Percentiles rank a stretch among this genome's conserved stretches.
phyloP scores from a whole-genome alignment of 306 rosid genomes.

The Geum urbanum region DNA sequence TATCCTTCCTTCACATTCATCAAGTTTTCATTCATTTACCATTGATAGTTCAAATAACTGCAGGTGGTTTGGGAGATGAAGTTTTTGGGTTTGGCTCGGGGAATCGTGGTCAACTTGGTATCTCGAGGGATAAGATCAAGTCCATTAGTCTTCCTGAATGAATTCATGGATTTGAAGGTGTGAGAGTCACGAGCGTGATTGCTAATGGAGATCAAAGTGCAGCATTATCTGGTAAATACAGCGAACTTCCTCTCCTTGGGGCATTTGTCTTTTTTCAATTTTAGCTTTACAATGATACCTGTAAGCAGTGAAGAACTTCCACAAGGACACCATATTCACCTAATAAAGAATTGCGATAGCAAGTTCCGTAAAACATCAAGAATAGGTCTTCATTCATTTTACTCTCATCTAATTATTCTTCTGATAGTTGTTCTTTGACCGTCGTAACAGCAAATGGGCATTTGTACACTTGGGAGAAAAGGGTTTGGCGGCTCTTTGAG shows the following conservation, averaged over 20 bases:
- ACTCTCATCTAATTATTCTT: background rate
- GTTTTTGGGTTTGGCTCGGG: conserved; percentile 87
- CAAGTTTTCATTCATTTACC: background rate
- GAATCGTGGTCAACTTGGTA: conserved; percentile 86
- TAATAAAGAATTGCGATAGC: background rate
- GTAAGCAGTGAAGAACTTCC: background rate
- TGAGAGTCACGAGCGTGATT: conserved; percentile 38
- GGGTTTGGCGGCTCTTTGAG: conserved; percentile 60
- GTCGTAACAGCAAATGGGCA: conserved; percentile 53
- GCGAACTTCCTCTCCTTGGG: conserved; percentile 4
- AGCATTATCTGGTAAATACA: conserved; percentile 57
- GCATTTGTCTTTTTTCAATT: background rate
- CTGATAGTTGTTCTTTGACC: conserved; percentile 3
- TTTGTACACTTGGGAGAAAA: conserved; percentile 87
- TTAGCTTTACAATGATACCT: background rate
- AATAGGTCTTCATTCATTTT: background rate
- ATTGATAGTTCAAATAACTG: conserved; percentile 17
- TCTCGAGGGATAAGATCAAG: conserved; percentile 47
- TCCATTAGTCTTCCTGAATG: conserved; percentile 47
- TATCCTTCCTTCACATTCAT: background rate
- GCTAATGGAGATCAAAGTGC: conserved; percentile 97
- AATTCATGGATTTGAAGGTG: conserved; percentile 47
- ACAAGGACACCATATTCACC: background rate
- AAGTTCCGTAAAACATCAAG: background rate
- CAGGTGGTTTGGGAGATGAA: conserved; percentile 43